These are phyloP conservation scores for Ascochyta clinopodiicola DNA, from an alignment of 2,329 filamentous ascomycete genomes.

Conservation along the genomic window DNA sequence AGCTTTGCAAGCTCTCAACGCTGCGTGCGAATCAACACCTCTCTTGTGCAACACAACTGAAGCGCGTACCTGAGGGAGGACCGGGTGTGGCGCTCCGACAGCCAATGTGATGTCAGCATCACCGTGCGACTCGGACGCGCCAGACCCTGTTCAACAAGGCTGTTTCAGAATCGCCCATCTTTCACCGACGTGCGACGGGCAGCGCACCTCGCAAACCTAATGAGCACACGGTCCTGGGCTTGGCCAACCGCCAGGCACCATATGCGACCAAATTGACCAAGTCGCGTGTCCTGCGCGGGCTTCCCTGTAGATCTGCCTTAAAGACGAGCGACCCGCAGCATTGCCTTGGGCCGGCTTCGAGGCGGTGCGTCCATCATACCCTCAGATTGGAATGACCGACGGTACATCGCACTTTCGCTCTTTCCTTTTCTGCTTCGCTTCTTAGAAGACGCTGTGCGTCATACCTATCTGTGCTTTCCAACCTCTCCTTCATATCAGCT, in stretches of 20 bases:
- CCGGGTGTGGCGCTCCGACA: slow-evolving; percentile 14
- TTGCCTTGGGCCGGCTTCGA: neutral
- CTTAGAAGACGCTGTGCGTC: slow-evolving; percentile 18
- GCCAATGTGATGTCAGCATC: slow-evolving; percentile 23
- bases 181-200: slow-evolving; percentile 24
- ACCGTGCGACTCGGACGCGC: slow-evolving; percentile 11
- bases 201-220: slow-evolving; percentile 18
- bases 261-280: slow-evolving; percentile 6
- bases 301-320: slow-evolving; percentile 34
- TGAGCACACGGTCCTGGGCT: slow-evolving; percentile 19
- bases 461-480: slow-evolving; percentile 19
- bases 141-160: slow-evolving; percentile 16
- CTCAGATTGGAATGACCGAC: slow-evolving; percentile 10
- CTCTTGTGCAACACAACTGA: slow-evolving; percentile 27
- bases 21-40: slow-evolving; percentile 13
- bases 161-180: slow-evolving; percentile 30
- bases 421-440: slow-evolving; percentile 7
- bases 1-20: slow-evolving; percentile 12
- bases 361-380: slow-evolving; percentile 14
- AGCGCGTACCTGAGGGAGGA: slow-evolving; percentile 26
- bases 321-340: slow-evolving; percentile 23
- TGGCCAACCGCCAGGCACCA: slow-evolving; percentile 22
- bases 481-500: slow-evolving; percentile 17
- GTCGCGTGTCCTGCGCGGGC: slow-evolving; percentile 7
- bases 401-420: slow-evolving; percentile 7